Conservation (phyloP, 208 protist species). For the Jaenimonas drosophilae region DNA sequence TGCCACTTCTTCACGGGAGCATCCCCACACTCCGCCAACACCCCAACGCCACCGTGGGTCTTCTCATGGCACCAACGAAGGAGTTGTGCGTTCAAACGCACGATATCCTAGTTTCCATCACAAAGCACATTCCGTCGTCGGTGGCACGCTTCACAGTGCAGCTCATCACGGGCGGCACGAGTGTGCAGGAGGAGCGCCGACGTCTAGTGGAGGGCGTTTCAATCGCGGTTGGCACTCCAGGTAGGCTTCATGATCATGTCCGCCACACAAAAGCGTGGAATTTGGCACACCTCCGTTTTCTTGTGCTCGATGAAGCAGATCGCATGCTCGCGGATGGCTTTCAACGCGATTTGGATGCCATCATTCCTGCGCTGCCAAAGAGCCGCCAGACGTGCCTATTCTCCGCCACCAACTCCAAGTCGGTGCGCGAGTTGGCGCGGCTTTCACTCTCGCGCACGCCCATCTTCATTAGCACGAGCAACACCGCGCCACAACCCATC, state of each 20-base stretch:
- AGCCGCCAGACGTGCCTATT: conserved; percentile 97
- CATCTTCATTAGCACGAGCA: conserved; percentile 78
- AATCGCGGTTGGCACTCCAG: conserved; percentile 83
- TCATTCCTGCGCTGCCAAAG: conserved; percentile 80
- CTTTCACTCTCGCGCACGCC: conserved; percentile 92
- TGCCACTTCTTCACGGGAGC: conserved; percentile 91
- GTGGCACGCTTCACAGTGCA: conserved; percentile 44
- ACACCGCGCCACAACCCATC: conserved; percentile 22
- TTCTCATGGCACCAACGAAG: conserved; percentile 88
- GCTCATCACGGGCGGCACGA: conserved; percentile 88
- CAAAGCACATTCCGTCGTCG: conserved; percentile 31
- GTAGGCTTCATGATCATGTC: conserved; percentile 85
- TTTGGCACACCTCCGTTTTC: conserved; percentile 90
- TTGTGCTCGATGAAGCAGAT: conserved; percentile 99
- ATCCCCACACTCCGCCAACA: conserved; percentile 32
- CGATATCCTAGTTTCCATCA: conserved; percentile 76
- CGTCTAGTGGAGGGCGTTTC: conserved; percentile 37
- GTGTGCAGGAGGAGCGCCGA: conserved; percentile 65
- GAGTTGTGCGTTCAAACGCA: conserved; percentile 92
- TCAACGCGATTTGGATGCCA: conserved; percentile 94
- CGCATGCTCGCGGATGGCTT: conserved; percentile 99
- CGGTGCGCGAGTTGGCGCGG: conserved; percentile 79
- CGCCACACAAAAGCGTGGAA: conserved; percentile 59
- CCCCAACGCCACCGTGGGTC: conserved; percentile 42
- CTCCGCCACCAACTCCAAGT: conserved; percentile 94